Evolutionary conservation across 2,329 filamentous ascomycete genomes (phyloP), one percentile per base, ranked within the genome.

Genomic region (Blumeriella jaapii): DNA sequence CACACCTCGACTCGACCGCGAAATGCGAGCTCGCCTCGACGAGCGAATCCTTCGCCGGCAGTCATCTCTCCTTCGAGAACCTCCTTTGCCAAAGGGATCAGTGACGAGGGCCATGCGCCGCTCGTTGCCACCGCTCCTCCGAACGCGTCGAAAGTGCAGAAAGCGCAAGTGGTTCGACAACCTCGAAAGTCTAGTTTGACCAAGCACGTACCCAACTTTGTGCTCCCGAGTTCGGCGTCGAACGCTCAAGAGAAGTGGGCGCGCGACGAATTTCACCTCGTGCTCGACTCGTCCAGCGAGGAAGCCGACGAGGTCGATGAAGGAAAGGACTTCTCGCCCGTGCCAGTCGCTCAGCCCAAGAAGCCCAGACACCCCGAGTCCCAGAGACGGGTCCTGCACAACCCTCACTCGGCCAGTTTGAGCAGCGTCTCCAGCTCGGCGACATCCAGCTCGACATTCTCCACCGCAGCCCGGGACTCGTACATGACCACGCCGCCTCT

Each of bases 1-100:
- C 8, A 43, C 36, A 24, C 22, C n/a, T n/a, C n/a, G n/a, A n/a
- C n/a, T n/a, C n/a, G 26, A 26, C 34, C 34, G 8, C 31, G 25
- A 17, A 14, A 29, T 15, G 36, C 43, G 4, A 14, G 24, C 6
- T 29, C 27, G 9, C 47, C 59, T 4, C 45, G 57, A 13, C 65
- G 72, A 17, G 69, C 71, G 2, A 69, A 71, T 44, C 75, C 72
- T 3, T 69, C 68, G 10, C 70, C 71, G 2, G 66, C 65, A 10
- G 53, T 57, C 13, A 51, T 68, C 5, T 70, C 68, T 4, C 67
- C 68, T 34, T 14, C 66, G 62, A 39, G 57, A 56, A 34, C 44
- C 30, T 48, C 36, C 31, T 55, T 45, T 40, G 42, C 42, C 31
- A 44, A 32, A 10, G 36, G 43, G 5, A 22, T 33, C 20, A 39